Evolutionary conservation across 345 rosid species (phyloP), one percentile per base, ranked within the genome.

Genomic region (Hibiscus trionum): DNA sequence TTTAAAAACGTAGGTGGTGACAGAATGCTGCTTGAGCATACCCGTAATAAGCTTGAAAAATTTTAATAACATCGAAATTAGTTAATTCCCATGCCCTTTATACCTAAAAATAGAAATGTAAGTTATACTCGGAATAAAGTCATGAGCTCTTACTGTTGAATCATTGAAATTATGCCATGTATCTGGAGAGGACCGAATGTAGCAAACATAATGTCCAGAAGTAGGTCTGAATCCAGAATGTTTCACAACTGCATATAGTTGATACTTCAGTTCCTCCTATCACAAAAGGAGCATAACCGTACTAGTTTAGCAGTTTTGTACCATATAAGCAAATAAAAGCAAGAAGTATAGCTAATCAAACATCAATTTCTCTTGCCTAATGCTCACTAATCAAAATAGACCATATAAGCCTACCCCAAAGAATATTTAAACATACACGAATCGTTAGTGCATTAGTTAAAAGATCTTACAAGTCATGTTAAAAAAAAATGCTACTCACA

Each of bases 401-500:
- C 27, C 27, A 53, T 33, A 35, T 26, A 31, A 55, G 12, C n/a
- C 27, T 26, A 44, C 37, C 9, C 55, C 55, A 59, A 14, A 39
- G 53, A 39, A 69, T n/a, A 70, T 56, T 1, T 50, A 56, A n/a
- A 57, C 62, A 39, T 64, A 10, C 27, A 64, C 6, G 21, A 2
- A 65, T 65, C 2, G 1, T 24, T 46, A 65, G 11, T 66, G 10
- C 35, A 24, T 66, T 44, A 12, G 56, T 44, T 31, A 46, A 66
- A 11, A 24, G 53, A 66, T 11, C 4, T 62, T 17, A 46, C 3
- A 12, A 7, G 17, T 42, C 33, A 11, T 42, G 31, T 11, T 2
- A 66, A 21, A 68, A 49, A 49, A 29, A 6, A 24, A 10, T 21
- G 27, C 27, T 55, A 81, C 93, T 78, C 79, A 90, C 98, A 71